A percentile compares a stretch with the other conserved stretches of the same genome.
phyloP scores from a whole-genome alignment of 139 green algal species.

The Ulvella scutata region DNA sequence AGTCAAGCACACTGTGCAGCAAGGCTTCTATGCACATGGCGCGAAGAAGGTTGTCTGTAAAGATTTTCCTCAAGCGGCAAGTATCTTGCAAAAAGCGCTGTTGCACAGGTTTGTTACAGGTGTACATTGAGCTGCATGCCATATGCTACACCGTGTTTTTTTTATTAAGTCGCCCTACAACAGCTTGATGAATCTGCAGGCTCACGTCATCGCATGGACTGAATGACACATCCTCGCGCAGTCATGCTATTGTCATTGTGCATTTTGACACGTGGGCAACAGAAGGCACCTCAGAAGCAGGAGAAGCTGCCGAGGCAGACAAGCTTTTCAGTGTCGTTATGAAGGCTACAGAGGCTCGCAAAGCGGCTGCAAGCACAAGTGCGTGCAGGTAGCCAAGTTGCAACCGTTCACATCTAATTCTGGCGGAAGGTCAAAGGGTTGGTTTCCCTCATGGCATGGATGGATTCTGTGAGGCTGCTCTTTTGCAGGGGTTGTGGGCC shows the following conservation, averaged over 20 bases:
- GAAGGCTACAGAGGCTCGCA: not conserved
- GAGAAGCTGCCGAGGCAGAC: not conserved
- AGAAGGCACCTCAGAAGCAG: not conserved
- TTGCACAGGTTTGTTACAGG: not conserved
- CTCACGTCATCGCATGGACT: not conserved
- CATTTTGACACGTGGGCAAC: not conserved
- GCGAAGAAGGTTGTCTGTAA: not conserved
- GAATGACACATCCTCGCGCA: not conserved
- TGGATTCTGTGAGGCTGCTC: too few relatives aligned
- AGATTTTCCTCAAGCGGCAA: not conserved
- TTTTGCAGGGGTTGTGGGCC: too few relatives aligned
- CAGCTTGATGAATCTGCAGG: not conserved
- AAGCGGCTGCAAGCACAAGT: too few relatives aligned
- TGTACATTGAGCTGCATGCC: not conserved
- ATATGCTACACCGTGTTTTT: too few relatives aligned
- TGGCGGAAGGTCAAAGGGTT: too few relatives aligned
- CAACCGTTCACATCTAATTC: too few relatives aligned
- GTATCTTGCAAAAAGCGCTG: not conserved
- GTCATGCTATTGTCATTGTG: not conserved
- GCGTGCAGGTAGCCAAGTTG: too few relatives aligned
- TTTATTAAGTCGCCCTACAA: too few relatives aligned
- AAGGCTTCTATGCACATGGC: not conserved
- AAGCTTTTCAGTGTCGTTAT: not conserved
- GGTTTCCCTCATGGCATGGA: too few relatives aligned
- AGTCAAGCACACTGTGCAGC: not conserved